A percentile compares a stretch with the other conserved stretches of the same genome.
Conservation (phyloP, 2,329 filamentous ascomycete genomes). For the Beauveria caledonica region DNA sequence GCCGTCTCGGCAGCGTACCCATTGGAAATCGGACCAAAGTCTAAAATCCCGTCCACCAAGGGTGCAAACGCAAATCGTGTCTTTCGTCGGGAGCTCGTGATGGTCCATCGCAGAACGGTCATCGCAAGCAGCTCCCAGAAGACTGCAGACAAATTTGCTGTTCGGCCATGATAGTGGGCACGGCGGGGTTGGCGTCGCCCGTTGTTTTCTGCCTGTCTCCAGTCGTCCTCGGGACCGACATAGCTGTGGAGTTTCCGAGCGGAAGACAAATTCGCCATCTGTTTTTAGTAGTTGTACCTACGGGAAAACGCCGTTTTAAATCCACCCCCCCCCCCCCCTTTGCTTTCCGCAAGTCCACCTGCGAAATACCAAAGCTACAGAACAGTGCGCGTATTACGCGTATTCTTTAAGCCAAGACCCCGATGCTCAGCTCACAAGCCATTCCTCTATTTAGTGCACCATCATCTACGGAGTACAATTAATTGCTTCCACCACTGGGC, state of each 20-base stretch:
- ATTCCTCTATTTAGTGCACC: not conserved
- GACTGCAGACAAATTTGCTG: no score
- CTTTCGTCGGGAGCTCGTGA: no score
- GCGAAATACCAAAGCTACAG: not conserved
- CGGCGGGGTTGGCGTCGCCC: no score
- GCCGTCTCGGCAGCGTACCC: no score
- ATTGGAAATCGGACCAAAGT: no score
- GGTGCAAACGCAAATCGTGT: no score
- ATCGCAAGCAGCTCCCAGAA: no score
- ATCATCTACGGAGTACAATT: not conserved
- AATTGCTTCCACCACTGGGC: not conserved
- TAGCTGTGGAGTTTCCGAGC: not conserved
- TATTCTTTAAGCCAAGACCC: not conserved
- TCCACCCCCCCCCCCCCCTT: not conserved
- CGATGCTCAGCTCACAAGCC: not conserved
- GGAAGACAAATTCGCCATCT: not conserved
- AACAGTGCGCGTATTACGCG: slow-evolving; percentile 7
- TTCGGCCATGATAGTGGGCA: no score
- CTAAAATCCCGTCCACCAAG: no score
- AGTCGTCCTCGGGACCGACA: slow-evolving; percentile 2
- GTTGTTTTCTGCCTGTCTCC: not conserved
- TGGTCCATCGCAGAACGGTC: no score
- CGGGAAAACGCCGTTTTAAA: not conserved
- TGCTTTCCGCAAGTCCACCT: not conserved
- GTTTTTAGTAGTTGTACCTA: not conserved